Evolutionary conservation across 768 basidiomycete species (phyloP).

Genomic region (Leccinum rimulosum): DNA sequence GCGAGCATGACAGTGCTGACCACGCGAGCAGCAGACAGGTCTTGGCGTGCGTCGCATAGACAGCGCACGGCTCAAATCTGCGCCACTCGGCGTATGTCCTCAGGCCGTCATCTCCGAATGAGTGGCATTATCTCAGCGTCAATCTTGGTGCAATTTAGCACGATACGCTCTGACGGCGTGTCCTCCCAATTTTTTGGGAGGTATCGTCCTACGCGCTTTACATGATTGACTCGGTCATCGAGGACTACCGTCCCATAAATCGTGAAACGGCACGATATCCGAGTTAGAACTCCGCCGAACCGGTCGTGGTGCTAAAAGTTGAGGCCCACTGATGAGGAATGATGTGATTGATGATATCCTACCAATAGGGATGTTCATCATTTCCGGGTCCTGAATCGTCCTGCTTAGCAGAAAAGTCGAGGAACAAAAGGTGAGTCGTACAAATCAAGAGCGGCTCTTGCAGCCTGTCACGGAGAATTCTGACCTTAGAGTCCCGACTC

Average conservation of each 20-base stretch:
- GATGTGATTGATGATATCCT: background rate
- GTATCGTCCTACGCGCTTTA: background rate
- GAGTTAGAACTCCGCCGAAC: background rate
- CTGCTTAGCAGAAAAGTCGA: background rate
- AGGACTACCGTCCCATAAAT: conserved; percentile 3
- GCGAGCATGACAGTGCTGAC: background rate
- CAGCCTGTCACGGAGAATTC: background rate
- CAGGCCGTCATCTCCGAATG: background rate
- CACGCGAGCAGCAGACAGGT: background rate
- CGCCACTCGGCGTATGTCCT: background rate
- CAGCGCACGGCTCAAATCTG: conserved; percentile 1
- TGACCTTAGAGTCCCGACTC: background rate
- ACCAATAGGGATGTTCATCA: background rate
- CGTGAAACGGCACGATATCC: conserved; percentile 3
- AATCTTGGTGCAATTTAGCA: conserved; percentile 11
- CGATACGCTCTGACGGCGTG: background rate
- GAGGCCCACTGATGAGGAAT: background rate
- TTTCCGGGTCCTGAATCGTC: background rate
- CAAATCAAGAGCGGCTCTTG: background rate
- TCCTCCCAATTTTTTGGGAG: background rate
- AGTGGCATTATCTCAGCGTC: conserved; percentile 13
- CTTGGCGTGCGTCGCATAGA: conserved; percentile 12
- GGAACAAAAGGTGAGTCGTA: background rate
- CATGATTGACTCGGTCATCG: background rate
- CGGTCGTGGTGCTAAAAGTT: conserved; percentile 1